These are phyloP conservation scores for Ampelomyces quisqualis DNA, from an alignment of 2,329 filamentous ascomycete genomes.

Conservation along the genomic window DNA sequence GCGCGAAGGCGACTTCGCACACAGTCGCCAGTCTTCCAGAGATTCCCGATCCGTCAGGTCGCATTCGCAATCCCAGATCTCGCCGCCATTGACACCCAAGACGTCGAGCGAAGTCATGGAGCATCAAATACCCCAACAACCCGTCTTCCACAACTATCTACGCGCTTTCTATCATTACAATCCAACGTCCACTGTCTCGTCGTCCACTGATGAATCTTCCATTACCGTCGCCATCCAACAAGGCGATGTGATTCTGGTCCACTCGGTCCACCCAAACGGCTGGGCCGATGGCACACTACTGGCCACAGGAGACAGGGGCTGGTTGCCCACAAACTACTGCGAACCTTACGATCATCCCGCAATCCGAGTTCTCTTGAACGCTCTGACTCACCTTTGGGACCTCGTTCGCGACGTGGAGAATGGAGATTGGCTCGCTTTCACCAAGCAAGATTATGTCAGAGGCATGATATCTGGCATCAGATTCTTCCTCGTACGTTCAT, in stretches of 20 bases:
- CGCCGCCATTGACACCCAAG: slow-evolving; percentile 74
- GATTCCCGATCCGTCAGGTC: slow-evolving; percentile 33
- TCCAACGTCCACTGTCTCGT: slow-evolving; percentile 72
- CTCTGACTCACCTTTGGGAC: slow-evolving; percentile 90
- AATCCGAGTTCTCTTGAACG: slow-evolving; percentile 81
- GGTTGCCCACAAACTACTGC: slow-evolving; percentile 98
- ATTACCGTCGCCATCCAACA: slow-evolving; percentile 84
- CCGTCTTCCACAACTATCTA: slow-evolving; percentile 89
- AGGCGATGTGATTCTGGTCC: slow-evolving; percentile 89
- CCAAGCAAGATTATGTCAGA: slow-evolving; percentile 90
- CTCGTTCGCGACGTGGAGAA: slow-evolving; percentile 75
- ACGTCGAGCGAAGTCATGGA: slow-evolving; percentile 63
- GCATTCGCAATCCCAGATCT: slow-evolving; percentile 60
- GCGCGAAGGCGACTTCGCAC: slow-evolving; percentile 20
- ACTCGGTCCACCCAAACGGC: slow-evolving; percentile 96
- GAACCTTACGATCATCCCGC: slow-evolving; percentile 88
- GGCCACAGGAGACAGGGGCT: slow-evolving; percentile 81
- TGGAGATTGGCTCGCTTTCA: slow-evolving; percentile 75
- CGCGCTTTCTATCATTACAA: slow-evolving; percentile 93
- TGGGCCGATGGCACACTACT: slow-evolving; percentile 96
- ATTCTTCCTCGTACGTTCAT: slow-evolving; percentile 72
- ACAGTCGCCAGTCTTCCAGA: slow-evolving; percentile 38
- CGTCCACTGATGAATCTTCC: slow-evolving; percentile 65
- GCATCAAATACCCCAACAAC: slow-evolving; percentile 52
- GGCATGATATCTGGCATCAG: slow-evolving; percentile 91